Percentiles rank a stretch among this genome's conserved stretches.
These are phyloP conservation scores for Exophiala sp. DNA, from an alignment of 2,329 filamentous ascomycete species.

Conservation along the genomic window DNA sequence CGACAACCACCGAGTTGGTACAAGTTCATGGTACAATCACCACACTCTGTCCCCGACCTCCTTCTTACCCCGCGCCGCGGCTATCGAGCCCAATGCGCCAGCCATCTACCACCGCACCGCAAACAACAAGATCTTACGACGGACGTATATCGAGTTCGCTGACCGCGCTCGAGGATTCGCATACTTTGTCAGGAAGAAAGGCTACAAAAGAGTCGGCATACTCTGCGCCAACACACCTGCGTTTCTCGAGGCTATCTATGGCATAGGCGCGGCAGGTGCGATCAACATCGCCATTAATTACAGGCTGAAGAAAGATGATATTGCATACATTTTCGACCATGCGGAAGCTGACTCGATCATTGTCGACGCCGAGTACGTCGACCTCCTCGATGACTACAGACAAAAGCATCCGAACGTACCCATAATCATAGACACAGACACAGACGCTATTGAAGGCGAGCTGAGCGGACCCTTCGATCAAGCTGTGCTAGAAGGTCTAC, in stretches of 20 bases:
- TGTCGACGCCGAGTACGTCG: constrained; percentile 75
- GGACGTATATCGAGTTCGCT: constrained; percentile 76
- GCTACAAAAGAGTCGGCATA: constrained; percentile 74
- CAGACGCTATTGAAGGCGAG: constrained; percentile 70
- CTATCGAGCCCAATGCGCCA: constrained; percentile 79
- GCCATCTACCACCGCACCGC: constrained; percentile 83
- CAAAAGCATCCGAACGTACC: constrained; percentile 60
- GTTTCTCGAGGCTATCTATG: constrained; percentile 87
- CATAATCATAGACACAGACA: constrained; percentile 80
- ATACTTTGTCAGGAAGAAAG: constrained; percentile 76
- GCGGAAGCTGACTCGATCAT: constrained; percentile 83
- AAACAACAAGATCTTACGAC: constrained; percentile 68
- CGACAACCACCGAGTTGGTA: constrained; percentile 44
- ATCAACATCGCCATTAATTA: constrained; percentile 74
- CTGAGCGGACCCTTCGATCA: constrained; percentile 77
- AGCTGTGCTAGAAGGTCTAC: constrained; percentile 75
- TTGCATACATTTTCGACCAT: constrained; percentile 86
- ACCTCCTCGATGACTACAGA: constrained; percentile 65
- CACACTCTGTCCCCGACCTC: constrained; percentile 82
- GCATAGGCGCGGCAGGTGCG: constrained; percentile 74
- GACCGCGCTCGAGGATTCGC: constrained; percentile 83
- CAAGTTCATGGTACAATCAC: constrained; percentile 52
- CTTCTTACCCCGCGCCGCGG: constrained; percentile 80
- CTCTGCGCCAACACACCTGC: constrained; percentile 90
- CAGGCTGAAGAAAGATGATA: constrained; percentile 75